Evolutionary conservation across 192 early-diverging fungal genomes (phyloP).

Genomic region (Kickxella alabastrina): DNA sequence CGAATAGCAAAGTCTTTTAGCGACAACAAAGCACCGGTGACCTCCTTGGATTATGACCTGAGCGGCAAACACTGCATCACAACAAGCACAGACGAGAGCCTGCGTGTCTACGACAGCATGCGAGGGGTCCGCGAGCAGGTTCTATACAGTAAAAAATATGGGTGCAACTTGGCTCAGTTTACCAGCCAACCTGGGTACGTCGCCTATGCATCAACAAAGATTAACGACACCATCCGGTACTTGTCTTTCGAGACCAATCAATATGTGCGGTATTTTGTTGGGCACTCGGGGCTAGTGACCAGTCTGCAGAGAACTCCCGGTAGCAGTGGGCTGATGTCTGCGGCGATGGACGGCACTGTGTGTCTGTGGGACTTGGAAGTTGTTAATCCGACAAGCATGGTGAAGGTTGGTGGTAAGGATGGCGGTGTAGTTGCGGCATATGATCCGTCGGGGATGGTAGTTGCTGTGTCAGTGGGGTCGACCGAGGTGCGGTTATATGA

Average conservation of each 20-base stretch:
- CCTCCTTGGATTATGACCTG: conserved; percentile 78
- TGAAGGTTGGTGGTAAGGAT: not conserved
- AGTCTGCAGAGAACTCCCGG: conserved; percentile 76
- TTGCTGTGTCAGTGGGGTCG: conserved; percentile 59
- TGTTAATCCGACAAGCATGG: conserved; percentile 31
- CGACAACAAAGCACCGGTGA: conserved; percentile 69
- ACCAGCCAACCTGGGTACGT: conserved; percentile 77
- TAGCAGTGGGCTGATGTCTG: conserved; percentile 56
- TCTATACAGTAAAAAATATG: conserved; percentile 92
- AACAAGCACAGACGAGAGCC: conserved; percentile 77
- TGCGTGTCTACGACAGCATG: conserved; percentile 80
- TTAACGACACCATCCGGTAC: conserved; percentile 91
- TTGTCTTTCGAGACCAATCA: conserved; percentile 92
- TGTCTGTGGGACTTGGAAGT: conserved; percentile 82
- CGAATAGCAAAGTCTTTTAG: conserved; percentile 68
- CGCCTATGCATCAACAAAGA: conserved; percentile 91
- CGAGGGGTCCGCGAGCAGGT: conserved; percentile 71
- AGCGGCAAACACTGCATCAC: conserved; percentile 75
- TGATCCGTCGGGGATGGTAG: conserved; percentile 76
- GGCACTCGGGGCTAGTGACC: conserved; percentile 74
- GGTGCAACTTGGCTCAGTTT: conserved; percentile 82
- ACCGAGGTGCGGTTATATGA: conserved; percentile 67
- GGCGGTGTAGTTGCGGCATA: conserved; percentile 55
- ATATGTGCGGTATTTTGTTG: conserved; percentile 89
- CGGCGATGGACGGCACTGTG: conserved; percentile 70